phyloP scores from a whole-genome alignment of 83 land plant species.

The Larix sibirica region DNA sequence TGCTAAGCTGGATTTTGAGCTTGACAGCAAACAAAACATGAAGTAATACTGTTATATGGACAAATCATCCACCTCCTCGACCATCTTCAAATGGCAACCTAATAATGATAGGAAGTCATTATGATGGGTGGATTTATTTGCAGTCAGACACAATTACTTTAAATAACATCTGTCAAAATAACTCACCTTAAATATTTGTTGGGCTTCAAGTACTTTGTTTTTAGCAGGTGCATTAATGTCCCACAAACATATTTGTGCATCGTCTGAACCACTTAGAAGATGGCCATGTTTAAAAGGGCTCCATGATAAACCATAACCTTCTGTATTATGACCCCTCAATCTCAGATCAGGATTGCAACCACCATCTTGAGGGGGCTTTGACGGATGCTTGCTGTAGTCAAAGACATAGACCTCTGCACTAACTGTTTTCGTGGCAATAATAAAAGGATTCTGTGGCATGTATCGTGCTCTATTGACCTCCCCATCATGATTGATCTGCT shows the following conservation, averaged over 20 bases:
- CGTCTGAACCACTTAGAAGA: constrained; percentile 93
- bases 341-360: constrained; percentile 87
- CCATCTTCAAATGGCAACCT: no score
- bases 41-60: background rate
- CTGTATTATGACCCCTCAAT: constrained; percentile 83
- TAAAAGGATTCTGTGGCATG: constrained; percentile 91
- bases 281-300: constrained; percentile 82
- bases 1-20: background rate
- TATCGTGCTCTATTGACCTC: constrained; percentile 96
- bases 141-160: background rate
- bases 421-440: constrained; percentile 91
- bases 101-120: no score
- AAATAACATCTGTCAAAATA: background rate
- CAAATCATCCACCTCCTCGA: no score
- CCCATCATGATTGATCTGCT: constrained; percentile 93
- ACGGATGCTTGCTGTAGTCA: constrained; percentile 95
- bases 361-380: constrained; percentile 86
- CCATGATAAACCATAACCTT: constrained; percentile 97
- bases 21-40: background rate
- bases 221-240: constrained; percentile 78
- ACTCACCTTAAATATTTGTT: constrained; percentile 81
- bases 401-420: constrained; percentile 96
- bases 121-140: background rate
- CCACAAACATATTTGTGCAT: constrained; percentile 95
- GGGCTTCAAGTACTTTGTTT: constrained; percentile 81